A percentile compares a stretch with the other conserved stretches of the same genome.
These are phyloP conservation scores for Passalora sequoiae DNA, from an alignment of 2,329 filamentous ascomycete species.

Conservation along the genomic window DNA sequence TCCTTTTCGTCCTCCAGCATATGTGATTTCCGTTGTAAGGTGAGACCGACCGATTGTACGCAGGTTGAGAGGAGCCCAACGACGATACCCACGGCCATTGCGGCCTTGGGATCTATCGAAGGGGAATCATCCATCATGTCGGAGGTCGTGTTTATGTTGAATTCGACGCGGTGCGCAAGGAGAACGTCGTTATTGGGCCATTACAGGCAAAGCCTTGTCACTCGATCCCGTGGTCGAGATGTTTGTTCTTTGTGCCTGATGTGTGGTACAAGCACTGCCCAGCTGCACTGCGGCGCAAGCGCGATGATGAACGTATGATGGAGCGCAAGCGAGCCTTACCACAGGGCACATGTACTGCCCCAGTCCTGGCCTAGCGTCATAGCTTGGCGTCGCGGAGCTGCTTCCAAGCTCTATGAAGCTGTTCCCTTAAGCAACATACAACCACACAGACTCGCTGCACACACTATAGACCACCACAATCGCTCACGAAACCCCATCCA, in stretches of 20 bases:
- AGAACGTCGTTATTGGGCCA: constrained; percentile 7
- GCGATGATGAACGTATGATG: constrained; percentile 1
- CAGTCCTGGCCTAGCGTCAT: no score
- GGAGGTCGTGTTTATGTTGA: background rate
- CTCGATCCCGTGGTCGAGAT: background rate
- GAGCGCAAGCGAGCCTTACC: no score
- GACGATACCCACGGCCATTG: constrained; percentile 66
- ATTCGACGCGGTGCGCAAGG: background rate
- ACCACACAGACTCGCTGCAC: no score
- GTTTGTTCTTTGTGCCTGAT: background rate
- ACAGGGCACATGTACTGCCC: no score
- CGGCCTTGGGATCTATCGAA: constrained; percentile 19
- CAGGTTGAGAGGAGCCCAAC: constrained; percentile 91
- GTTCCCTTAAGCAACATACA: no score
- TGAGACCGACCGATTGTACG: constrained; percentile 89
- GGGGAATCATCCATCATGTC: constrained; percentile 13
- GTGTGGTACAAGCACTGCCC: background rate
- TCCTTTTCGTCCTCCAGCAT: constrained; percentile 94
- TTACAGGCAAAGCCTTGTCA: background rate
- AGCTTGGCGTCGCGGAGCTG: no score
- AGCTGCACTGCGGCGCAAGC: constrained; percentile 1
- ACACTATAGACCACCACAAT: no score
- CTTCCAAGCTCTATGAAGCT: no score
- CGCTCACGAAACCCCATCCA: no score
- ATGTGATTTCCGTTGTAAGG: constrained; percentile 95